Percentiles rank a stretch among this genome's conserved stretches.
These are phyloP conservation scores for Colletotrichum spinosum DNA, from an alignment of 2,329 filamentous ascomycete genomes.

Conservation along the genomic window DNA sequence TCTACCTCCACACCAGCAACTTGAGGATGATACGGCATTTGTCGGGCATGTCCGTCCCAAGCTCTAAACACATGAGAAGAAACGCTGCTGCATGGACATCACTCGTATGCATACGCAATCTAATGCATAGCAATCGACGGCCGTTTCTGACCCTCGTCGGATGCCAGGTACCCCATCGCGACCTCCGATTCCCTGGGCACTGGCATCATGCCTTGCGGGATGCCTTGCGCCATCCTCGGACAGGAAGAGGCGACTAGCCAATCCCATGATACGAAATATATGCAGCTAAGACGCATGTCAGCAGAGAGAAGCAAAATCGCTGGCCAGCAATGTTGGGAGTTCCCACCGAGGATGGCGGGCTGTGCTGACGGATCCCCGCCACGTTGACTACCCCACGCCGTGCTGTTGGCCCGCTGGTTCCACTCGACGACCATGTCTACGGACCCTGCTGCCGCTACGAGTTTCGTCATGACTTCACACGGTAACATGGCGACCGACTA, in stretches of 20 bases:
- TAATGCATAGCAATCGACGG: slow-evolving; percentile 13
- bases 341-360: slow-evolving; percentile 31
- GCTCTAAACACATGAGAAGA: too few species aligned
- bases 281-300: slow-evolving; percentile 31
- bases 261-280: slow-evolving; percentile 6
- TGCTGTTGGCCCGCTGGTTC: slow-evolving; percentile 6
- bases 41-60: slow-evolving; percentile 26
- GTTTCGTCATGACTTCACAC: slow-evolving; percentile 23
- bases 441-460: not conserved
- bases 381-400: not conserved
- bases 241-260: slow-evolving; percentile 10
- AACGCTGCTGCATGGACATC: not conserved
- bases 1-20: too few species aligned
- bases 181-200: slow-evolving; percentile 14
- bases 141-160: not conserved
- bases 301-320: slow-evolving; percentile 19
- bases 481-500: slow-evolving; percentile 21
- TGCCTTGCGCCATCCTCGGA: slow-evolving; percentile 18
- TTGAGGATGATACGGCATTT: not conserved
- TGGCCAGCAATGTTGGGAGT: slow-evolving; percentile 17
- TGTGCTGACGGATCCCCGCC: slow-evolving; percentile 26
- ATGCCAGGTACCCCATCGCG: slow-evolving; percentile 25
- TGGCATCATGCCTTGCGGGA: slow-evolving; percentile 24
- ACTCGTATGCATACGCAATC: not conserved
- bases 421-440: slow-evolving; percentile 8